Conservation (phyloP, 768 basidiomycete genomes). For the Suillus bovinus region DNA sequence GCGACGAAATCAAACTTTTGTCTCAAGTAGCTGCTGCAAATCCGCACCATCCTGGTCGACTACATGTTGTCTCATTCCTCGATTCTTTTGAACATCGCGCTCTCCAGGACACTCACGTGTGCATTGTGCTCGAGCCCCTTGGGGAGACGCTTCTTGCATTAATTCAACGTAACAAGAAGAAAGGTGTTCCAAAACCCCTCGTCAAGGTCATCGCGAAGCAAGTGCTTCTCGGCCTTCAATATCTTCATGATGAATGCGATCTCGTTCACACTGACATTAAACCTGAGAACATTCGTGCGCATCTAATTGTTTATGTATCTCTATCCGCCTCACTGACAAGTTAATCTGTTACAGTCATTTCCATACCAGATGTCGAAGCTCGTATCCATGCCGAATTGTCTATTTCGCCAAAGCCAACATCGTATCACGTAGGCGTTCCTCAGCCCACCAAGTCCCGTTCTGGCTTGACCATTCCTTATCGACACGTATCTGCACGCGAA, state of each 20-base stretch:
- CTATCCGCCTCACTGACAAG: constrained; percentile 9
- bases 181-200: constrained; percentile 77
- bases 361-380: constrained; percentile 76
- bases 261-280: constrained; percentile 94
- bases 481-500: constrained; percentile 45
- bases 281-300: constrained; percentile 93
- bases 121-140: constrained; percentile 88
- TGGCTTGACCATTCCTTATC: constrained; percentile 61
- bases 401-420: constrained; percentile 68
- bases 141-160: constrained; percentile 77
- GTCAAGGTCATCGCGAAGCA: constrained; percentile 88
- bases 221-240: constrained; percentile 84
- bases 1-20: constrained; percentile 93
- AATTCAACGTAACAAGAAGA: constrained; percentile 77
- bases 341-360: constrained; percentile 58
- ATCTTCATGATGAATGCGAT: constrained; percentile 90
- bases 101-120: constrained; percentile 76
- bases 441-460: constrained; percentile 61
- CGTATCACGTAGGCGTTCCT: constrained; percentile 81
- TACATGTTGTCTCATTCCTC: constrained; percentile 84
- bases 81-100: constrained; percentile 84
- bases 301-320: constrained; percentile 26
- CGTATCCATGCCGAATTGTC: constrained; percentile 73
- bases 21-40: constrained; percentile 70
- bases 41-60: constrained; percentile 75